These are phyloP conservation scores for Pythium guiyangense DNA, from an alignment of 352 stramenopile genomes.

Conservation along the genomic window DNA sequence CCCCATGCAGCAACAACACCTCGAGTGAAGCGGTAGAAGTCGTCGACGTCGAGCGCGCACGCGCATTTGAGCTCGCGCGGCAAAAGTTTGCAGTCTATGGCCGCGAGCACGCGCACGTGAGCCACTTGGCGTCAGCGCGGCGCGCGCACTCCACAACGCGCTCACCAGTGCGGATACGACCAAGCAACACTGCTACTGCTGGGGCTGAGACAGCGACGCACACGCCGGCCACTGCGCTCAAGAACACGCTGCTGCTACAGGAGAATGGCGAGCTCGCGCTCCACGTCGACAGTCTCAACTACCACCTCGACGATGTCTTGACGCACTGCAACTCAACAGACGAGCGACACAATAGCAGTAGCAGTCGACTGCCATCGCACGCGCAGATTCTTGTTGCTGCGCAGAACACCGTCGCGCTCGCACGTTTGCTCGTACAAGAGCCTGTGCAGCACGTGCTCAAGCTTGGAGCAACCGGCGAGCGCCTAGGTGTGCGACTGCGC, in stretches of 20 bases:
- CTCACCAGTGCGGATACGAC: no score
- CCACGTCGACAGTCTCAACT: constrained; percentile 49
- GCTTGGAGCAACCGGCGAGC: constrained; percentile 18
- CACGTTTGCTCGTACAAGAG: constrained; percentile 23
- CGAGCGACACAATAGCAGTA: constrained; percentile 2
- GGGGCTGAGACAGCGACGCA: constrained; percentile 7
- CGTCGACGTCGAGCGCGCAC: background rate
- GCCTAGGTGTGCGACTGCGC: constrained; percentile 22
- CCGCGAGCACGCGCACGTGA: constrained; percentile 36
- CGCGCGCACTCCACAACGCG: no score
- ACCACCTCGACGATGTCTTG: constrained; percentile 58
- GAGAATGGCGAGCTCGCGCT: constrained; percentile 46
- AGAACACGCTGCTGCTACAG: constrained; percentile 56
- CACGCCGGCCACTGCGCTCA: constrained; percentile 13
- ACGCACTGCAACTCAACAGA: constrained; percentile 1
- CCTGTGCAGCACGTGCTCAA: constrained; percentile 31
- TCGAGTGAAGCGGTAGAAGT: background rate
- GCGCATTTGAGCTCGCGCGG: constrained; percentile 17
- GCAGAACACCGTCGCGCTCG: constrained; percentile 36
- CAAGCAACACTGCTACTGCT: constrained; percentile 5
- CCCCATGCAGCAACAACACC: no score
- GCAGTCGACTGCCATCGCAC: background rate
- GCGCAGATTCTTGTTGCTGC: constrained; percentile 13
- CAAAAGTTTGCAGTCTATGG: constrained; percentile 56
- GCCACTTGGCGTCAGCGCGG: constrained; percentile 15